Base-by-base conservation (phyloP, 257 asterid genomes). In the Solanum peruvianum region DNA sequence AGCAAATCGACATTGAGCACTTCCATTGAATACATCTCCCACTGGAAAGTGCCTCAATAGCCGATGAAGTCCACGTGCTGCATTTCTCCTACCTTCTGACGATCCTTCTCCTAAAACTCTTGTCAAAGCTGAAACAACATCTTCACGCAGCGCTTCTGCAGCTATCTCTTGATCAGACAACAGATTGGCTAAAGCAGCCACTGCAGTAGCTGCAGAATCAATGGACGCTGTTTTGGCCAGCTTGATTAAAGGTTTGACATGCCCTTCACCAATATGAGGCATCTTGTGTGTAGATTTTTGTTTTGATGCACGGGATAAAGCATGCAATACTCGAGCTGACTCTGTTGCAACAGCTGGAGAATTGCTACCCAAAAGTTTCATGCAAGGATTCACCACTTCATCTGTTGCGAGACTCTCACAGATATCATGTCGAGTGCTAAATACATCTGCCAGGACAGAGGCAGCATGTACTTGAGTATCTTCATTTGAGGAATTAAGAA, bases 61-160 rank as follows among this genome's bases (percentile, higher is more conserved):
- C 91, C 95, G 96, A 87, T 88, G 91, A 85, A 96, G 98, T 85
- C 95, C 97, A 88, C 96, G 90, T n/a, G 95, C 87, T 42, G 98
- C 97, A 72, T 93, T 92, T 91, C 86, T 93, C 91, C 93, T 95
- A 80, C 99, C 99, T 82, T 92, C 95, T 27, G 89, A 47, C 9
- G 96, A 93, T 86, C 98, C 96, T 90, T 96, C 98, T 80, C 94
- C 96, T 86, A 96, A 70, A 76, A 93, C 93, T 90, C 94, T 93
- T 73, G 90, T 92, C 90, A 96, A 89, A 87, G 99, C 95, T 69
- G 96, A 92, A 90, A 94, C 93, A 87, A 96, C 93, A 86, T 96
- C 97, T 92, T 93, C 99, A 72, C 90, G 92, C 87, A 96, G 87
- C 41, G 99, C 98, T 90, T 93, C 98, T 9, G 94, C 91, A 88